Conservation (phyloP, 345 rosid genomes). For the Odontarrhena argentea region DNA sequence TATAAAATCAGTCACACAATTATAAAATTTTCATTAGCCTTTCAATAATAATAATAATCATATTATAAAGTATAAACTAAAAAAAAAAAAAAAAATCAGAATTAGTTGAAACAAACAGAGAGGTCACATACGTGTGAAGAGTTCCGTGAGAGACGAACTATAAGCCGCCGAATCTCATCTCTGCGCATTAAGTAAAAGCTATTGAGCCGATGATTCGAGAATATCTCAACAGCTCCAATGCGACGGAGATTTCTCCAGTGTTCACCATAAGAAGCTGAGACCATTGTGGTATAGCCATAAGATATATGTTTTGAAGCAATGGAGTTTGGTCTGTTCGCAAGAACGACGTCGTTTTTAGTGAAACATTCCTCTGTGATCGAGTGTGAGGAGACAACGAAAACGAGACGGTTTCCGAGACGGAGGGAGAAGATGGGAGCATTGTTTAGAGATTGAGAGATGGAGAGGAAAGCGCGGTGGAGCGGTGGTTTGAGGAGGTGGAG, state of each 20-base stretch:
- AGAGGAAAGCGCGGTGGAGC: conserved; percentile 21
- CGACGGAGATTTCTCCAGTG: conserved; percentile 64
- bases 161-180: conserved; percentile 45
- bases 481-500: conserved; percentile 36
- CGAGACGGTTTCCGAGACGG: conserved; percentile 45
- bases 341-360: conserved; percentile 48
- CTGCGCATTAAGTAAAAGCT: conserved; percentile 19
- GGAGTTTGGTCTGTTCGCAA: conserved; percentile 48
- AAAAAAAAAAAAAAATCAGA: no score
- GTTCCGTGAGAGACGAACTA: conserved; percentile 16
- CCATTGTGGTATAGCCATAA: conserved; percentile 43
- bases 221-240: conserved; percentile 44
- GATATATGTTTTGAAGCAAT: conserved; percentile 30
- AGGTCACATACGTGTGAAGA: conserved; percentile 11
- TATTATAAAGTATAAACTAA: no score
- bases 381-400: conserved; percentile 46
- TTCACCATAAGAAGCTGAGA: conserved; percentile 43
- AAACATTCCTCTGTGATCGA: conserved; percentile 49
- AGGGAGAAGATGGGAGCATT: conserved; percentile 48
- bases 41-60: no score
- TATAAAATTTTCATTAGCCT: no score
- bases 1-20: background rate
- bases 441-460: conserved; percentile 34
- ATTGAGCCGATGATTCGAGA: conserved; percentile 46
- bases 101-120: background rate